phyloP scores from a whole-genome alignment of 495 filamentous ascomycete species.

The Aspergillus ostianus region DNA sequence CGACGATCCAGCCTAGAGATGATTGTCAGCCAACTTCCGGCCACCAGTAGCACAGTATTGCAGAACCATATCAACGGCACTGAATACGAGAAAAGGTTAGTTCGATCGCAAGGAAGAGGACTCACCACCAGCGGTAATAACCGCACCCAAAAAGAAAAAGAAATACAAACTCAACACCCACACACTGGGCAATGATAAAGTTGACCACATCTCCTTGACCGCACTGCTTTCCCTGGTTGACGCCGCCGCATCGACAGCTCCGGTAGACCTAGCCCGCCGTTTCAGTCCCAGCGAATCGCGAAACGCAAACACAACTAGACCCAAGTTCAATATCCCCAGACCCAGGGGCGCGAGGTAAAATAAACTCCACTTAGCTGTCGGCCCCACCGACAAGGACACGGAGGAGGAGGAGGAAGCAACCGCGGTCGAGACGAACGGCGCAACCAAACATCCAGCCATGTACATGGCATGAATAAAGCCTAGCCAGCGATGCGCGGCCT shows the following conservation, averaged over 20 bases:
- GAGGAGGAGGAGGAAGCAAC: slow-evolving; percentile 18
- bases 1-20: slow-evolving; percentile 28
- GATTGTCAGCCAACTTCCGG: too few species aligned
- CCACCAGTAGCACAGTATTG: too few species aligned
- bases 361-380: slow-evolving; percentile 22
- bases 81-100: too few species aligned
- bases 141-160: slow-evolving; percentile 33
- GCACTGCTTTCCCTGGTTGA: slow-evolving; percentile 7
- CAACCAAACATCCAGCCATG: slow-evolving; percentile 34
- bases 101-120: not conserved
- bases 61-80: too few species aligned
- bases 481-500: slow-evolving; percentile 30
- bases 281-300: slow-evolving; percentile 20
- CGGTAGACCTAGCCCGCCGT: not conserved
- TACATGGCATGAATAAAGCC: slow-evolving; percentile 41
- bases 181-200: slow-evolving; percentile 21
- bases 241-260: not conserved
- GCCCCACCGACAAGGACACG: slow-evolving; percentile 14
- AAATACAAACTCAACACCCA: slow-evolving; percentile 35
- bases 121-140: slow-evolving; percentile 31
- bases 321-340: slow-evolving; percentile 24
- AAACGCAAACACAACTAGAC: slow-evolving; percentile 22
- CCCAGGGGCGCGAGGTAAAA: slow-evolving; percentile 30
- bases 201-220: slow-evolving; percentile 23
- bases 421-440: slow-evolving; percentile 28